Evolutionary conservation across 139 green algal genomes (phyloP).

Genomic region (Astrephomene gubernaculifera): DNA sequence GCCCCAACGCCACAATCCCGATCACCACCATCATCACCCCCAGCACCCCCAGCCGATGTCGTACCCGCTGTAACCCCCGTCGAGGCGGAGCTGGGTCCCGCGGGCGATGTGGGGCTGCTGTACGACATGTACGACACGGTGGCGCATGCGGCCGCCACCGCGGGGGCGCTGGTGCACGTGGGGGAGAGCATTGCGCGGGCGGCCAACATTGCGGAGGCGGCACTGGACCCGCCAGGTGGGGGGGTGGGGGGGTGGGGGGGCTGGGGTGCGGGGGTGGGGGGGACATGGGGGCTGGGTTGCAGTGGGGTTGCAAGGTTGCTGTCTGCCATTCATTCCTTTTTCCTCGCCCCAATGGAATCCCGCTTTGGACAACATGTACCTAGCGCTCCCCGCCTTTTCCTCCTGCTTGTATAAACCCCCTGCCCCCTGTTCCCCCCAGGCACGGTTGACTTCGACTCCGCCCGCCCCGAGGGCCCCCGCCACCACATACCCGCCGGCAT

Average conservation of each 20-base stretch:
- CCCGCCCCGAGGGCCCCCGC: neutral
- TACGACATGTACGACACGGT: conserved; percentile 27
- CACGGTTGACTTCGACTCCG: conserved; percentile 43
- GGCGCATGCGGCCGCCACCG: conserved; percentile 26
- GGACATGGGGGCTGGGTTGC: too few relatives aligned
- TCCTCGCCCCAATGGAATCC: too few relatives aligned
- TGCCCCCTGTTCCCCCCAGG: neutral
- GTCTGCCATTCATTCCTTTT: too few relatives aligned
- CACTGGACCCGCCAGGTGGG: conserved; percentile 35
- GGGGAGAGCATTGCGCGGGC: conserved; percentile 36
- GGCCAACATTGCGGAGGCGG: conserved; percentile 45
- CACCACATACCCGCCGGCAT: neutral
- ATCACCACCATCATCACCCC: too few relatives aligned
- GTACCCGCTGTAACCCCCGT: neutral
- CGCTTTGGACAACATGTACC: too few relatives aligned
- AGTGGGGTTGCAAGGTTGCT: too few relatives aligned
- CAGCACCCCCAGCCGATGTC: neutral
- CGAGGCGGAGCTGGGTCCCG: conserved; percentile 25
- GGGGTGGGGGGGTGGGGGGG: neutral
- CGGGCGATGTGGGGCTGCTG: neutral
- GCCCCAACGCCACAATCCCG: too few relatives aligned
- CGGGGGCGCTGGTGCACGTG: conserved; percentile 42
- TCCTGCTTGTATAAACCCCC: too few relatives aligned
- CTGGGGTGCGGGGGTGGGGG: neutral
- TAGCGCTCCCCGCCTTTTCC: too few relatives aligned